A percentile compares a stretch with the other conserved stretches of the same genome.
These are phyloP conservation scores for Rhododendron simsii DNA, from an alignment of 148 eudicot genomes.

Conservation along the genomic window DNA sequence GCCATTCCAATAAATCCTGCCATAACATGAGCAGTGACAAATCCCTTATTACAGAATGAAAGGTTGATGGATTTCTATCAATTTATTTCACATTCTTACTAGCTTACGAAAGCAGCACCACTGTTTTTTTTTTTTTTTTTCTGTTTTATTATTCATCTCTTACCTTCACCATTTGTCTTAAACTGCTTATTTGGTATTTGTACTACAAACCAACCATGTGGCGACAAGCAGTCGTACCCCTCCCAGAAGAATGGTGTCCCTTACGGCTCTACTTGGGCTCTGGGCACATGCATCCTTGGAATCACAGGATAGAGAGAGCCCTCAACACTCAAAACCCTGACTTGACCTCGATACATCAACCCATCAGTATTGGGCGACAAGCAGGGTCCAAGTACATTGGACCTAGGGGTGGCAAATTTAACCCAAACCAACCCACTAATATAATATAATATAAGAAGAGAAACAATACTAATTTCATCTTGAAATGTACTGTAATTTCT, in stretches of 20 bases:
- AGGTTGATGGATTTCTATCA: background rate
- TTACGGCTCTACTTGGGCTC: background rate
- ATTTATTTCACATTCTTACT: background rate
- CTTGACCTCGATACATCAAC: too few species aligned
- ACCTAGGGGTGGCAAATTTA: too few species aligned
- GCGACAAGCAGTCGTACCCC: background rate
- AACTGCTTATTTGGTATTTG: background rate
- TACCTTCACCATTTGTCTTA: background rate
- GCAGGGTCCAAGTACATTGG: too few species aligned
- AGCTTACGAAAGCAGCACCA: background rate
- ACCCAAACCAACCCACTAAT: background rate
- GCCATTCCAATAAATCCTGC: constrained; percentile 98
- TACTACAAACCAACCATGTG: background rate
- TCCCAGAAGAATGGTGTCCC: background rate
- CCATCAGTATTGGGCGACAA: too few species aligned
- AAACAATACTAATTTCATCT: background rate
- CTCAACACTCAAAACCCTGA: too few species aligned
- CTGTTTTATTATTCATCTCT: background rate
- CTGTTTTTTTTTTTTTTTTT: background rate
- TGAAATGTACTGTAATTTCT: background rate
- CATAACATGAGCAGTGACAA: background rate
- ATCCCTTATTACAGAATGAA: background rate
- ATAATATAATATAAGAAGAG: background rate
- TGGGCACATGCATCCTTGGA: background rate
- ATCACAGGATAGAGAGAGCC: background rate